Conservation (phyloP, 768 basidiomycete species). For the Phylloporus sp. region DNA sequence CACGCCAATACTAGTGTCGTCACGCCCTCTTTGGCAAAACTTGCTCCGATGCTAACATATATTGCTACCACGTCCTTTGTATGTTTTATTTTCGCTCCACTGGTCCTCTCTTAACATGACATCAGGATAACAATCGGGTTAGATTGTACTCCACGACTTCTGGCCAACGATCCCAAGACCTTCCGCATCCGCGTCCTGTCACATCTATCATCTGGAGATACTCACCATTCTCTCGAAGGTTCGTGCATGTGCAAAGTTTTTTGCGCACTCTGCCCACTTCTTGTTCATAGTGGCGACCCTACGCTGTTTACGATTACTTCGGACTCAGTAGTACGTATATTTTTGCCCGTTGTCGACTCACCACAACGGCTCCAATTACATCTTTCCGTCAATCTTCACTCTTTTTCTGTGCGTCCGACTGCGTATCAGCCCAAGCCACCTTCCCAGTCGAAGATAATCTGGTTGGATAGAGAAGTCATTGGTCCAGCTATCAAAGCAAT, state of each 20-base stretch:
- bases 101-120: conserved; percentile 5
- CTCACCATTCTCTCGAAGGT: conserved; percentile 64
- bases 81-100: conserved; percentile 18
- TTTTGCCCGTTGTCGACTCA: conserved; percentile 82
- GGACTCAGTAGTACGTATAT: conserved; percentile 80
- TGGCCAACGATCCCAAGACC: conserved; percentile 60
- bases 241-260: conserved; percentile 25
- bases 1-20: conserved; percentile 37
- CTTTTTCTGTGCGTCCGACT: conserved; percentile 47
- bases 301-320: conserved; percentile 82
- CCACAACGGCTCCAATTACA: conserved; percentile 84
- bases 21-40: conserved; percentile 50
- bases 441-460: conserved; percentile 54
- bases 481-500: conserved; percentile 43
- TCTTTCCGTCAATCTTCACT: conserved; percentile 68
- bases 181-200: conserved; percentile 73
- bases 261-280: conserved; percentile 3
- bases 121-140: conserved; percentile 54
- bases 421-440: conserved; percentile 24
- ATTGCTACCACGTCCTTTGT: conserved; percentile 65
- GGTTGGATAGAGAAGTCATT: conserved; percentile 64
- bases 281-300: conserved; percentile 56
- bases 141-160: conserved; percentile 71
- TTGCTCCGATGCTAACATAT: conserved; percentile 75
- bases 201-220: conserved; percentile 70